Percentiles rank a stretch among this genome's conserved stretches.
These are phyloP conservation scores for Serendipita sp. DNA, from an alignment of 768 basidiomycete species.

Conservation along the genomic window DNA sequence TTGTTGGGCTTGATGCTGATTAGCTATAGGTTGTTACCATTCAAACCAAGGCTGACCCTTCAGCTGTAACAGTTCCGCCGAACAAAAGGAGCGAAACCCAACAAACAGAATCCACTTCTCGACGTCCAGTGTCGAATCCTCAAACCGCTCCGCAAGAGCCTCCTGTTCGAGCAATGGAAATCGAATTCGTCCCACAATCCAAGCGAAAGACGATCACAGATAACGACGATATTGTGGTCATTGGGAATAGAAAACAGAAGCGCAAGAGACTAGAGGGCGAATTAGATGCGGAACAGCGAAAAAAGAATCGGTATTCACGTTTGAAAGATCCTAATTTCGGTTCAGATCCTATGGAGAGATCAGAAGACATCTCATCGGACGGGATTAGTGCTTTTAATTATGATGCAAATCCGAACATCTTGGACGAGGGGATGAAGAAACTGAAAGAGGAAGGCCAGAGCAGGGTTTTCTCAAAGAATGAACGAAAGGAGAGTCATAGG, in stretches of 20 bases:
- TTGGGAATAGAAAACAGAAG: constrained; percentile 49
- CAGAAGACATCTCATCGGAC: constrained; percentile 6
- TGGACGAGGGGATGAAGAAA: constrained; percentile 40
- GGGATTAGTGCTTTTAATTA: constrained; percentile 51
- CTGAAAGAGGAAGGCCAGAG: constrained; percentile 14
- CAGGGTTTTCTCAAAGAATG: constrained; percentile 37
- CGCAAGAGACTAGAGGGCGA: constrained; percentile 37
- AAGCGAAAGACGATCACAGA: constrained; percentile 29
- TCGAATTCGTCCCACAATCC: constrained; percentile 60
- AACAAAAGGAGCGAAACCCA: neutral
- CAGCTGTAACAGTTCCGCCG: neutral
- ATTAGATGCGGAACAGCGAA: constrained; percentile 17
- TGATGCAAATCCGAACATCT: constrained; percentile 46
- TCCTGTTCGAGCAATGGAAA: constrained; percentile 33
- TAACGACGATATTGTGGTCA: constrained; percentile 51
- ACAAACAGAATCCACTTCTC: constrained; percentile 2
- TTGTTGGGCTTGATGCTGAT: constrained; percentile 15
- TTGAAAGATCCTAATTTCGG: neutral
- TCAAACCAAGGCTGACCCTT: constrained; percentile 17
- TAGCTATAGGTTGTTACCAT: constrained; percentile 30
- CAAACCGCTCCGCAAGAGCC: constrained; percentile 7
- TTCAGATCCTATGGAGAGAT: neutral
- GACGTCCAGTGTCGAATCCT: constrained; percentile 4
- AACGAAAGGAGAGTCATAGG: constrained; percentile 32
- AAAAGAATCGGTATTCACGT: too few relatives aligned